Evolutionary conservation across 345 rosid genomes (phyloP), one percentile per base, ranked within the genome.

Genomic region (Melaleuca quinquenervia): DNA sequence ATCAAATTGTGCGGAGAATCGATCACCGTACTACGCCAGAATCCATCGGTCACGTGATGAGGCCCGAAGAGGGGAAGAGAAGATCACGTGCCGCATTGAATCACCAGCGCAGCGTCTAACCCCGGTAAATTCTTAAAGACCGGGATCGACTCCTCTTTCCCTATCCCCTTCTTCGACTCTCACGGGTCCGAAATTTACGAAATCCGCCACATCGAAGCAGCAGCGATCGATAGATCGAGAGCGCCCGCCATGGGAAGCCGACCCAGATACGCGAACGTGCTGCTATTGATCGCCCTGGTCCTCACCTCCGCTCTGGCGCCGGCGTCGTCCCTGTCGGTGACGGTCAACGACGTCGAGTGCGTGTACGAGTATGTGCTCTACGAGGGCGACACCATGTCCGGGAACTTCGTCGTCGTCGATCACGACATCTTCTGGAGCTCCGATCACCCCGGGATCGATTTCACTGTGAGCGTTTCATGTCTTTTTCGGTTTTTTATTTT

Each of bases 381-480:
- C 91, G 99, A 97, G 88, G 99, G 96, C 85, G 99, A 97, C 88
- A 89, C 91, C 82, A 89, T 97, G 76, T 93, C 99, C 5, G 99
- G 99, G 2, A 96, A 95, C 92, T 97, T 94, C 93, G 99, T 97
- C 15, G 99, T 97, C 82, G 99, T 96, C 64, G 99, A 97, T 86
- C 99, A 97, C 88, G 99, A 96, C 86, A 96, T 97, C 90, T 97
- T 96, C 95, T 97, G 99, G 99, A 88, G 93, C 89, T 92, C 98
- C 29, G 99, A 97, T 92, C 99, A 97, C 89, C 98, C 98, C 54
- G 99, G 99, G 86, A 93, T 96, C 88, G 99, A 97, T 93, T 93
- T 97, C 86, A 92, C 88, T 27, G 99, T 97, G 56, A 50, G 21
- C 26, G 27, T 50, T 50, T 24, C 52, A n/a, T 32, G 53, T 11